Evolutionary conservation across 1,284 basidiomycete genomes (phyloP), one percentile per base, ranked within the genome.

Genomic region (Ustanciosporium gigantosporum): DNA sequence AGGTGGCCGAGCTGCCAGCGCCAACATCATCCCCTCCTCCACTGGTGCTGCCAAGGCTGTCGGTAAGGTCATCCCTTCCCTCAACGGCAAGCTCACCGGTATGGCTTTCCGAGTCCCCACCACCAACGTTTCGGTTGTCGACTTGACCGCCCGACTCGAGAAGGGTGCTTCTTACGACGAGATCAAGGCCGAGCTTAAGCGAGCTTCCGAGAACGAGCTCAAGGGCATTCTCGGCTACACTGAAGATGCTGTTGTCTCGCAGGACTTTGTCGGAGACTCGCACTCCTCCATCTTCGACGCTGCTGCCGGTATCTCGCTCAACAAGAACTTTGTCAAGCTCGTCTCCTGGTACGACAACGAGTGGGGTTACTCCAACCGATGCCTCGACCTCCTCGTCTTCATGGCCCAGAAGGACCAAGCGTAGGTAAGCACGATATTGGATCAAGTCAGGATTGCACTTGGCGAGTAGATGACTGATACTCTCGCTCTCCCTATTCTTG

Each of bases 11-110:
- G 87, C 88, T 74, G 92, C 94, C 65, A 88, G 87, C 81, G 89
- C 89, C 83, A 99, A 99, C 87, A 97, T 99, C 82, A 99, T 99
- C 79, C 94, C 94, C 53, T 97, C 94, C 24, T 95, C 91, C 76
- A 98, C 95, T 66, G 94, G 94, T 83, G 94, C 94, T 66, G 95
- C 95, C 81, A 98, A 98, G 82, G 56, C 93, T 66, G 94, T 97
- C 79, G 94, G 94, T 79, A 96, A 98, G 85, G 94, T 98, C 80
- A 98, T 98, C 79, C 94, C 94, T 65, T 81, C 82, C 60, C 86
- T 99, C 74, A 96, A 97, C 82, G 94, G 94, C 83, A 98, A 97
- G 84, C 87, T 78, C 25, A 91, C 89, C 62, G 91, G 91, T 81
- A 88, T 97, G 80, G 76, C 94, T 41, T 97, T 98, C 93, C 95